Base-by-base conservation (phyloP, 495 filamentous ascomycete species). In the Tuber indicum region DNA sequence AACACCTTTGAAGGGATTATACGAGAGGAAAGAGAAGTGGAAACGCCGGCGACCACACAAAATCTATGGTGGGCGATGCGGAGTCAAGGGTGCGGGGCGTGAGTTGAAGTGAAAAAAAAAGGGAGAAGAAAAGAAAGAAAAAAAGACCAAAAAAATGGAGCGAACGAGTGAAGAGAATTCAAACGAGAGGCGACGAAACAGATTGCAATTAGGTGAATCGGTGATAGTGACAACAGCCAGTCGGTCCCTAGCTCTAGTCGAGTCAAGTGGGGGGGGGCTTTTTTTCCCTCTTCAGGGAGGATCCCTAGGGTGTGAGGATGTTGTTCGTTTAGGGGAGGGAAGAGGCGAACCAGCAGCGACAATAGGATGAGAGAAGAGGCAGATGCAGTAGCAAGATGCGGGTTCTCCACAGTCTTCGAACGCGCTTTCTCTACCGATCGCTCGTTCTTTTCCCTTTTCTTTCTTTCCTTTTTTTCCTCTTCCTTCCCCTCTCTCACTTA, bases 291-390 rank as follows among this genome's bases (percentile, higher is more conserved):
- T 36, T 36, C 26, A 17, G n/a, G 58, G 58, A 17, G 58, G 12
- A 66, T 7, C 58, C 58, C 58, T 36, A 36, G 17, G 17, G 36
- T 66, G 58, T 66, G 58, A 66, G 26, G 26, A 66, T 66, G 32
- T 66, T 66, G 58, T 66, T 66, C 58, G 26, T 66, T 66, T 66
- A 17, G 58, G 58, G 58, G n/a, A 36, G 58, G 32, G 58, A 66
- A 36, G 58, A 66, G 58, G 58, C 58, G 58, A 66, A 66, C 58
- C 58, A 66, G 58, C 58, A 36, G 26, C 26, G 26, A 66, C 26
- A 16, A 66, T 66, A 66, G 58, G 58, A 66, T 36, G 58, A 66
- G 58, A 66, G 58, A 66, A 66, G 58, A 36, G 58, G 14, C 58
- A 36, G 58, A 66, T 66, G 58, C 58, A 26, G 58, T 32, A 32